Conservation (phyloP, 75 land plant species). For the Larix kaempferi region DNA sequence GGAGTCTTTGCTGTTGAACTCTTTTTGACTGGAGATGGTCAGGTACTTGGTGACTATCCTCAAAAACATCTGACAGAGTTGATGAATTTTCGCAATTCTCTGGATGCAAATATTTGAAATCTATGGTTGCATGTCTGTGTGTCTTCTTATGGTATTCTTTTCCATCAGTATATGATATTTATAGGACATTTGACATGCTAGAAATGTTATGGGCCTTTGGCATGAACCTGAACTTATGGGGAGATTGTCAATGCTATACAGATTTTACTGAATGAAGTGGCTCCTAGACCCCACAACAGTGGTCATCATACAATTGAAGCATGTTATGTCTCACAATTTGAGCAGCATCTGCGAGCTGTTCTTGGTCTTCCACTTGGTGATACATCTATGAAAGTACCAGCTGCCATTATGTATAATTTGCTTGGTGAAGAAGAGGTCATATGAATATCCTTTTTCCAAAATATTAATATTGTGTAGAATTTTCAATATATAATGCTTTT, state of each 20-base stretch:
- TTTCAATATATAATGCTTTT: neutral
- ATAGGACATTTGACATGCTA: slow-evolving; percentile 1
- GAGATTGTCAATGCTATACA: slow-evolving; percentile 13
- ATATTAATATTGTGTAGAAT: neutral
- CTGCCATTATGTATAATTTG: slow-evolving; percentile 91
- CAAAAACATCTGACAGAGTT: neutral
- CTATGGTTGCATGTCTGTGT: neutral
- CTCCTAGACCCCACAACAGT: slow-evolving; percentile 98
- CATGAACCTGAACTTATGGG: neutral
- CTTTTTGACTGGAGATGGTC: slow-evolving; percentile 71
- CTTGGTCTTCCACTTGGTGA: slow-evolving; percentile 95
- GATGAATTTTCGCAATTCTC: neutral
- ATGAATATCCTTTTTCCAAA: neutral
- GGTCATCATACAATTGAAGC: slow-evolving; percentile 98
- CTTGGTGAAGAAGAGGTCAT: slow-evolving; percentile 91
- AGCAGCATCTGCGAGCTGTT: slow-evolving; percentile 91
- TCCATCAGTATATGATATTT: neutral
- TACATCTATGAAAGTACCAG: slow-evolving; percentile 85
- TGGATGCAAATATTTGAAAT: neutral
- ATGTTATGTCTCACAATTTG: slow-evolving; percentile 89
- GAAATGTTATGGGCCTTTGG: neutral
- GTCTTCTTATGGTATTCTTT: neutral
- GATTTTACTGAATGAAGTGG: slow-evolving; percentile 95
- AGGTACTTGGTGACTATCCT: slow-evolving; percentile 30
- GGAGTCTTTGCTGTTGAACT: slow-evolving; percentile 95